phyloP scores from a whole-genome alignment of 2,329 filamentous ascomycete genomes.

The Penicillium hordei region DNA sequence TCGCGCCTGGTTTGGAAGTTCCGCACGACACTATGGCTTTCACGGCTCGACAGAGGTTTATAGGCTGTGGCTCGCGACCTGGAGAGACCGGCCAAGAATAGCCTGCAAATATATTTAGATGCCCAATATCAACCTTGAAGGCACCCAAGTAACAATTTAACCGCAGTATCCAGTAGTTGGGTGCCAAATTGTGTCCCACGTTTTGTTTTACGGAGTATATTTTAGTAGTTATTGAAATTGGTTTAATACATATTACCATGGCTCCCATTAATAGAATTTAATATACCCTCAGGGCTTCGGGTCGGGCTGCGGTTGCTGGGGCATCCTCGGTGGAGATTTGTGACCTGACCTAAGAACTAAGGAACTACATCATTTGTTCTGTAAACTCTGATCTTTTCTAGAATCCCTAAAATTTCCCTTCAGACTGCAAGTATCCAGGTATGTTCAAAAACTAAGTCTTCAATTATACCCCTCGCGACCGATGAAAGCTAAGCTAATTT shows the following conservation, averaged over 20 bases:
- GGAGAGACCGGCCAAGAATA: constrained; percentile 12
- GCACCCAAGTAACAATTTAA: not conserved
- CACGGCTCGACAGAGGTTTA: not conserved
- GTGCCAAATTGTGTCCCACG: not conserved
- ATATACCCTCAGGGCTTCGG: not conserved
- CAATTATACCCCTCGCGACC: not conserved
- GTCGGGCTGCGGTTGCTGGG: constrained; percentile 36
- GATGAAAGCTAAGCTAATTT: constrained; percentile 17
- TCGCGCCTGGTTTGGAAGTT: not conserved
- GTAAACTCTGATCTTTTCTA: not conserved
- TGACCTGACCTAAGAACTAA: constrained; percentile 21
- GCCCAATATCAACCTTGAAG: not conserved
- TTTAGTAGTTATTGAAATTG: not conserved
- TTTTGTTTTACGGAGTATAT: not conserved
- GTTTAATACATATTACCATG: not conserved
- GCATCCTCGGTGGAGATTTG: constrained; percentile 33
- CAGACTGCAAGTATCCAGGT: not conserved
- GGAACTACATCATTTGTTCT: constrained; percentile 23
- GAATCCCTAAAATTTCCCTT: not conserved
- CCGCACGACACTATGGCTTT: not conserved
- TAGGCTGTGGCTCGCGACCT: not conserved
- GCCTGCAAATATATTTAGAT: not conserved
- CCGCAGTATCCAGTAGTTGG: not conserved
- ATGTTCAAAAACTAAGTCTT: not conserved
- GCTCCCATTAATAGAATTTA: not conserved